Evolutionary conservation across 2,329 filamentous ascomycete genomes (phyloP).

Genomic region (Dactylellina parvicollis): DNA sequence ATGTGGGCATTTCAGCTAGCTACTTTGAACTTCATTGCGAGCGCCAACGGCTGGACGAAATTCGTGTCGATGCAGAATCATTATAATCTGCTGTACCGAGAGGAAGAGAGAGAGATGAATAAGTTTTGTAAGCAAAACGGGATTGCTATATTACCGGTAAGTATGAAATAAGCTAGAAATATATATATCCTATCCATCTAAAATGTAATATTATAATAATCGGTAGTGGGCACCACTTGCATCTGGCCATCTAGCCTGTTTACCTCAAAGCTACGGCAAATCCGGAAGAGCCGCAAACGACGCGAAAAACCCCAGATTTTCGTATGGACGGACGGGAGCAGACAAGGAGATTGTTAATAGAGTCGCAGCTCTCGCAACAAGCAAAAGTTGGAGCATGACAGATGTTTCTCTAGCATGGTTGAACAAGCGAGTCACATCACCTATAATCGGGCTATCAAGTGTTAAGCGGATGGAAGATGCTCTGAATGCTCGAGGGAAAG

Average conservation of each 20-base stretch:
- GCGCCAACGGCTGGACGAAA: conserved; percentile 69
- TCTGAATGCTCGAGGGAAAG: background rate
- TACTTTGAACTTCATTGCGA: conserved; percentile 68
- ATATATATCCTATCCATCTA: too few relatives aligned
- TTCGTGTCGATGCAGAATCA: conserved; percentile 71
- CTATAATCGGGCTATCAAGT: conserved; percentile 6
- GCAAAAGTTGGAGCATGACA: conserved; percentile 8
- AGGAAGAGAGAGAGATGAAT: conserved; percentile 71
- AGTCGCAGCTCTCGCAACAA: background rate
- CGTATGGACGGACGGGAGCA: background rate
- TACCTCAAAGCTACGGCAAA: background rate
- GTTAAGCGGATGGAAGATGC: conserved; percentile 5
- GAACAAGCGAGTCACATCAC: background rate
- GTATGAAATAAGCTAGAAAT: too few relatives aligned
- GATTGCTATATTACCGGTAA: conserved; percentile 61
- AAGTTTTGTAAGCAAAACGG: conserved; percentile 63
- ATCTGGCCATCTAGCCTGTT: conserved; percentile 9
- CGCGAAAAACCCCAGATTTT: conserved; percentile 5
- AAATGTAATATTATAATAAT: background rate
- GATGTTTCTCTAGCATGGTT: conserved; percentile 10
- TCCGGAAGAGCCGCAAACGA: conserved; percentile 1
- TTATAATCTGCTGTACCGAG: conserved; percentile 70
- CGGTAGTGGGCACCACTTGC: conserved; percentile 14
- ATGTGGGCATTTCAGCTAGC: conserved; percentile 69
- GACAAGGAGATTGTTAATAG: background rate